A percentile compares a stretch with the other conserved stretches of the same genome.
Conservation (phyloP, 2,329 filamentous ascomycete genomes). For the Paramyrothecium roridum region DNA sequence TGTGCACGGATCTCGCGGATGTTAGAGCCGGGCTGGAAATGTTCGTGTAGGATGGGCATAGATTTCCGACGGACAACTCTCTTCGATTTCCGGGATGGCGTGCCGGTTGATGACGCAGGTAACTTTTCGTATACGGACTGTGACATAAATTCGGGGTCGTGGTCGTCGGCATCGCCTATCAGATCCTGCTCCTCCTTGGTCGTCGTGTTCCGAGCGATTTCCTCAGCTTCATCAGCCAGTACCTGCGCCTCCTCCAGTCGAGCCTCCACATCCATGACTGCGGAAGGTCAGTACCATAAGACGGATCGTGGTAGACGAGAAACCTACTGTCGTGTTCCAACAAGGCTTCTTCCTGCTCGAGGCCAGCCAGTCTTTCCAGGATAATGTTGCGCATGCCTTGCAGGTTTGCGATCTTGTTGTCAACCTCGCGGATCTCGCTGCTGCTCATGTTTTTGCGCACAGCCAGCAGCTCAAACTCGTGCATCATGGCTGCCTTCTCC, state of each 20-base stretch:
- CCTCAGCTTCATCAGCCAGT: constrained; percentile 56
- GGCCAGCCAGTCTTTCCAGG: constrained; percentile 75
- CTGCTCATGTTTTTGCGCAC: constrained; percentile 97
- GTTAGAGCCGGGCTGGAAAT: constrained; percentile 83
- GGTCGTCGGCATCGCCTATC: constrained; percentile 46
- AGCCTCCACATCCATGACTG: constrained; percentile 61
- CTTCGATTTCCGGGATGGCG: constrained; percentile 45
- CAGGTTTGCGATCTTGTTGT: constrained; percentile 93
- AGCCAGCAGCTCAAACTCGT: constrained; percentile 85
- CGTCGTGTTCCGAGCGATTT: constrained; percentile 48
- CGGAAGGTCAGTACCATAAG: constrained; percentile 25
- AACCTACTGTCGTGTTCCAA: constrained; percentile 81
- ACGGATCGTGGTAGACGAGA: background rate
- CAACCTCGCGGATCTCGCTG: constrained; percentile 92
- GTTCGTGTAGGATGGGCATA: constrained; percentile 93
- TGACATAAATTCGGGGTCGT: constrained; percentile 76
- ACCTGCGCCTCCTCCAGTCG: constrained; percentile 60
- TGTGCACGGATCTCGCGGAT: constrained; percentile 90
- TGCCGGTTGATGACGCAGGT: constrained; percentile 51
- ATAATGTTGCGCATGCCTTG: constrained; percentile 91
- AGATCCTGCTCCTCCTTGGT: constrained; percentile 52
- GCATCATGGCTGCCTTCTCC: constrained; percentile 75
- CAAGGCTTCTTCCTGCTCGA: constrained; percentile 88
- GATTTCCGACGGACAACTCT: constrained; percentile 69
- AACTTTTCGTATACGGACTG: constrained; percentile 96